phyloP scores from a whole-genome alignment of 345 rosid genomes.

The Bruguiera gymnorhiza region DNA sequence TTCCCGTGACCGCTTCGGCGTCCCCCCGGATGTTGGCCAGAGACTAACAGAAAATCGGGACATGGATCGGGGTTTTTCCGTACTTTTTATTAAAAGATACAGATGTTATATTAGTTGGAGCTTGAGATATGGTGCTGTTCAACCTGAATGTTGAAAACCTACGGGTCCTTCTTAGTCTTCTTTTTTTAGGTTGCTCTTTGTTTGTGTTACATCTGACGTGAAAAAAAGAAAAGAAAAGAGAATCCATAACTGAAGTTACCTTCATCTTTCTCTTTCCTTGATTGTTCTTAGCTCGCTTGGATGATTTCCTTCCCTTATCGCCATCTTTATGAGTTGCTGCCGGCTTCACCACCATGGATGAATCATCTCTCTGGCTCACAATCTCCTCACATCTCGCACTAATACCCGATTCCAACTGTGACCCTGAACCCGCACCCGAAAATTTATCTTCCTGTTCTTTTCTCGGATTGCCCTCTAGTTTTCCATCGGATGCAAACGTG shows the following conservation, averaged over 20 bases:
- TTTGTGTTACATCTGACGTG: too few relatives aligned
- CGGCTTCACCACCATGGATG: slow-evolving; percentile 27
- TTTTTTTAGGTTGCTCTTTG: too few relatives aligned
- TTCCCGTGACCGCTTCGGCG: slow-evolving; percentile 27
- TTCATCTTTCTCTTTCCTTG: slow-evolving; percentile 62
- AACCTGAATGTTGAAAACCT: too few relatives aligned
- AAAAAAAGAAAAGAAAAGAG: too few relatives aligned
- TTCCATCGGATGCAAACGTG: slow-evolving; percentile 30
- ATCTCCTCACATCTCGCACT: slow-evolving; percentile 38
- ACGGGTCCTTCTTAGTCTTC: background rate
- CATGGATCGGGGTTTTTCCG: background rate
- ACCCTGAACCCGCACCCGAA: slow-evolving; percentile 20
- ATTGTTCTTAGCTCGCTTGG: slow-evolving; percentile 35
- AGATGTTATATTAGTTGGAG: too few relatives aligned
- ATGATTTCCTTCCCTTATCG: slow-evolving; percentile 48
- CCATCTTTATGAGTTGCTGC: slow-evolving; percentile 28
- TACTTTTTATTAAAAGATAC: background rate
- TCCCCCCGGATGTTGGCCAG: slow-evolving; percentile 1
- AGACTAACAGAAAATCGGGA: background rate
- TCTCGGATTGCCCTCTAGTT: slow-evolving; percentile 16
- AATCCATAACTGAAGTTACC: slow-evolving; percentile 27
- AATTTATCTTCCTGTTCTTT: slow-evolving; percentile 38
- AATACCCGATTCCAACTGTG: slow-evolving; percentile 11
- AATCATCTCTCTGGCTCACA: slow-evolving; percentile 36
- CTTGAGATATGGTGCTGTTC: too few relatives aligned